Conservation (phyloP, 345 rosid genomes). For the Ceriops tagal region DNA sequence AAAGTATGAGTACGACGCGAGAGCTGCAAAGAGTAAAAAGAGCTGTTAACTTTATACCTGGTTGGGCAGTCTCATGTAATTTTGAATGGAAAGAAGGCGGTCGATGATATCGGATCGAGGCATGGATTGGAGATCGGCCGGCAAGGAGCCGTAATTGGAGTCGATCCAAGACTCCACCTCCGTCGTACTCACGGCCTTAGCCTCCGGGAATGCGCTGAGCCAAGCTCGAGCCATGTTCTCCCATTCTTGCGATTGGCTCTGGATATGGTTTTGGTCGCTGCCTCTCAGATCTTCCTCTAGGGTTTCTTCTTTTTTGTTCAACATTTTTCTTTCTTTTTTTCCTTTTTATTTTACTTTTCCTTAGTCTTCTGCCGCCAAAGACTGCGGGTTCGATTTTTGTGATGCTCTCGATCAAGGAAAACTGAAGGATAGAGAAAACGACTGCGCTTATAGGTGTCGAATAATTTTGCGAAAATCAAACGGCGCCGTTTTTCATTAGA, state of each 20-base stretch:
- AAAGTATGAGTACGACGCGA: too few species aligned
- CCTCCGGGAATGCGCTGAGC: slow-evolving; percentile 81
- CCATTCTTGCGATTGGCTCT: slow-evolving; percentile 82
- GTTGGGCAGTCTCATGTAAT: slow-evolving; percentile 58
- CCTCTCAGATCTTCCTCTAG: slow-evolving; percentile 15
- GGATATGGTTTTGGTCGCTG: slow-evolving; percentile 36
- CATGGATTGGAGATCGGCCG: slow-evolving; percentile 73
- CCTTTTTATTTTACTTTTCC: too few species aligned
- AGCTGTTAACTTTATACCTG: slow-evolving; percentile 19
- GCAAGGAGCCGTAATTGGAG: slow-evolving; percentile 56
- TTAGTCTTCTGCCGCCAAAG: too few species aligned
- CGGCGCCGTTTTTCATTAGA: too few species aligned
- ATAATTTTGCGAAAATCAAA: too few species aligned
- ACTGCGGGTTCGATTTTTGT: too few species aligned
- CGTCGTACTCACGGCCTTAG: slow-evolving; percentile 53
- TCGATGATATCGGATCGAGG: slow-evolving; percentile 72
- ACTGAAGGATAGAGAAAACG: too few species aligned
- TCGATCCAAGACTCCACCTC: slow-evolving; percentile 92
- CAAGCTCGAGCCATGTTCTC: slow-evolving; percentile 86
- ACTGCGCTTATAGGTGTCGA: too few species aligned
- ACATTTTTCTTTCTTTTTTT: neutral
- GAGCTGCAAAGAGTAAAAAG: too few species aligned
- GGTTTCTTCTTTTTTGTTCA: slow-evolving; percentile 15
- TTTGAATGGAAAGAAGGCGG: slow-evolving; percentile 76
- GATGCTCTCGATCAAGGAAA: too few species aligned